Evolutionary conservation across 139 green algal species (phyloP), one percentile per base, ranked within the genome.

Genomic region (Coelastrella sp.): DNA sequence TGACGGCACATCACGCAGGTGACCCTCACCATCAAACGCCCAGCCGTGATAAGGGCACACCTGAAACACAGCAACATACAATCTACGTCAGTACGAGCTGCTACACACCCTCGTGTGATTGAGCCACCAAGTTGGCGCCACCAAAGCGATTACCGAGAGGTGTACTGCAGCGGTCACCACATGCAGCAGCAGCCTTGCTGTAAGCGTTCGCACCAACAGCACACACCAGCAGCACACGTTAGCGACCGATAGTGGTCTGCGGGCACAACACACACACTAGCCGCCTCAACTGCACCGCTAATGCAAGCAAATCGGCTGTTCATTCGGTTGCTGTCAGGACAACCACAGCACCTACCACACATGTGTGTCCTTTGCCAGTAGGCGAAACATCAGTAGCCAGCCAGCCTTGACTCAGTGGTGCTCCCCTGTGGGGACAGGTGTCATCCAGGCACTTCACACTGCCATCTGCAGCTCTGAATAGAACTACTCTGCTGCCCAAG

Each of bases 381-480:
- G 16, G 3, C n/a, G n/a, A 13, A 76, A 47, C 14, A 32, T 84
- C 65, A 73, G 92, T 92, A 47, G 82, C 77, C 22, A 83, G 54
- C 92, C 92, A 94, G 64, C 95, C 94, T 66, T 93, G 20, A 74
- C 68, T 92, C 58, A 97, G 91, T 0, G 95, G 94, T 0, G 95
- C 95, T 64, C 94, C 94, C 17, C 96, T 92, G 94, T 98, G 97
- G 0, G 97, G 96, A 92, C 97, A 98, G 20, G 94, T 85, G 80
- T 98, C 95, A 89, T 96, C 92, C 58, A 98, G 83, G 93, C 92
- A 96, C 60, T 92, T 91, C 59, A 97, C 93, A 32, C 68, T 84
- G 76, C 93, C 93, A 7, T 93, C 85, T 3, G 88, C 85, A 59
- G 94, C 93, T 11, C 96, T 90, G 91, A 96, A 98, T 56, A 98